Evolutionary conservation across 768 basidiomycete genomes (phyloP), one percentile per base, ranked within the genome.

Genomic region (Phanerodontia chrysosporium): DNA sequence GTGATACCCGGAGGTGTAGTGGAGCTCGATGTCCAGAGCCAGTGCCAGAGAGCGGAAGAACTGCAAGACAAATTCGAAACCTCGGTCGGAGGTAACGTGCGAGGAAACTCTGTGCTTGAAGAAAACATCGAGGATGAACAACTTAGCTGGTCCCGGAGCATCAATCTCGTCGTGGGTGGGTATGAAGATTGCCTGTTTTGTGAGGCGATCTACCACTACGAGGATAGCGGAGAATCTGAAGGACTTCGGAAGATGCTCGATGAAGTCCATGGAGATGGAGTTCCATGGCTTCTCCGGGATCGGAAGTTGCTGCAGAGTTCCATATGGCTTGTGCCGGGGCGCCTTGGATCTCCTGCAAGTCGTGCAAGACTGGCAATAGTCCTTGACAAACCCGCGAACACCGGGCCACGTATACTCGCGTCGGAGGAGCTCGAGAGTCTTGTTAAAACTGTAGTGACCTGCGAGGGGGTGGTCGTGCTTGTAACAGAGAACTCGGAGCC

Each of bases 321-420:
- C 60, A 57, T 63, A 62, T 39, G 69, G 63, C 69, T 67, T 59
- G 45, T 70, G 69, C n/a, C 66, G 65, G 2, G 57, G 59, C 0
- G 61, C 28, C 55, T 76, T 76, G 56, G 61, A 63, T 2, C 66
- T 63, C 24, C 58, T 54, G 59, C 75, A 76, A 2, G 52, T 55
- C 8, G 69, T 64, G 63, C 75, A 75, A 2, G 66, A 57, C 1
- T 53, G 13, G 36, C 76, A 69, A 61, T 77, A 78, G 35, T 58
- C 25, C 5, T 64, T 48, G 27, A 78, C 62, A 51, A 65, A 68
- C 10, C 49, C 49, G 21, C 57, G 49, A 29, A 74, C 60, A 2
- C 59, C 52, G 1, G 70, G 79, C 79, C 78, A 82, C 2, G 68
- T 76, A 62, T 74, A 81, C 44, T 79, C 66, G 4, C 71, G 66